Evolutionary conservation across 768 basidiomycete species (phyloP), one percentile per base, ranked within the genome.

Genomic region (Kwoniella botswanensis): DNA sequence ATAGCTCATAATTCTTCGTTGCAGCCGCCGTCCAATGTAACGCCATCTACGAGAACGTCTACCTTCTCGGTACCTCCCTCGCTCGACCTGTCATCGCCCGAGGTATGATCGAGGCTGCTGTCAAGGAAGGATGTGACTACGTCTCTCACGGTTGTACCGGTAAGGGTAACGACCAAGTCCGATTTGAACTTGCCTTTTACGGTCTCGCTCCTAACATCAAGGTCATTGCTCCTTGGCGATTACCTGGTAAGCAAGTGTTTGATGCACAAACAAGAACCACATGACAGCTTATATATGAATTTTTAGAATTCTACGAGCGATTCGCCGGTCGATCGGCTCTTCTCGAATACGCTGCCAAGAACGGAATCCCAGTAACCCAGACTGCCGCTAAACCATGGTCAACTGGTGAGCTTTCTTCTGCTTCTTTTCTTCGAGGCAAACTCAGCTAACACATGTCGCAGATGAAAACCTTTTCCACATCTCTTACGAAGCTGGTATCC

Each of bases 401-500:
- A 2, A 99, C 97, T 6, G 85, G 85, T 85, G 46, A 67, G 82
- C 79, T 59, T 26, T 2, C 13, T 4, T 35, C 9, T 58, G 4
- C 9, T 61, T n/a, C 2, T 29, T 18, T 53, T 29, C 62, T 29
- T 44, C 26, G 12, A 17, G 12, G 21, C 17, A 15, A 52, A 15
- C 12, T 21, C 12, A 52, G 50, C 50, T 52, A 18, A 60, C 22
- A 24, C 13, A 4, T 55, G 12, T 43, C 29, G 3, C 66, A 85
- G 96, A 99, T 83, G 97, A 98, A 86, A 99, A 98, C 86, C 88
- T 99, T 59, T 98, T 96, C 90, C 97, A 99, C 87, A 99, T 98
- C 85, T 98, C 97, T 18, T 99, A 98, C 86, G 97, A 99, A 85
- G 96, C 97, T 12, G 97, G 96, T 56, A 98, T 99, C 84, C 90